These are phyloP conservation scores for Hammondia hammondi DNA, from an alignment of 169 alveolate genomes.

Conservation along the genomic window DNA sequence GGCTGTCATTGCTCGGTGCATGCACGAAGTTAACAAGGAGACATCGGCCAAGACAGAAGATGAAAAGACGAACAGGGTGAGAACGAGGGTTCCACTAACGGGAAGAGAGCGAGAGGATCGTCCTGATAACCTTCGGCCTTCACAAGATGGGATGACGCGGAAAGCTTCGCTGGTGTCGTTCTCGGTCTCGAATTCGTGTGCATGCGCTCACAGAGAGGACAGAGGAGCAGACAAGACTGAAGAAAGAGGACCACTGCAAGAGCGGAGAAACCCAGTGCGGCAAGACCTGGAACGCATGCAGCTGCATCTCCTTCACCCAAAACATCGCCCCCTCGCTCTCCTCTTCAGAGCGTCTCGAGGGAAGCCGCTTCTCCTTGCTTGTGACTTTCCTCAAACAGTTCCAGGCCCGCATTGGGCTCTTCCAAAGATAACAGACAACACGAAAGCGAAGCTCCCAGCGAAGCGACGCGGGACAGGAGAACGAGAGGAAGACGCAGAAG, in stretches of 20 bases:
- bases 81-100: too few relatives aligned
- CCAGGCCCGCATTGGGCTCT: too few relatives aligned
- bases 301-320: background rate
- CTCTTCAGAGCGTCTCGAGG: background rate
- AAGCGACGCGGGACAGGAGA: background rate
- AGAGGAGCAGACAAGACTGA: background rate
- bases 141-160: too few relatives aligned
- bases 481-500: background rate
- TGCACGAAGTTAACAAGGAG: background rate
- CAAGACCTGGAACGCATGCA: background rate
- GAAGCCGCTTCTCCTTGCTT: background rate
- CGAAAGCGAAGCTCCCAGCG: background rate
- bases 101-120: too few relatives aligned
- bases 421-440: too few relatives aligned
- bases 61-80: background rate
- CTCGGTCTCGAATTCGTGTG: too few relatives aligned
- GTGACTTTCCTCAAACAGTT: background rate
- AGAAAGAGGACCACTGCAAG: background rate
- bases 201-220: too few relatives aligned
- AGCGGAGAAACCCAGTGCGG: background rate
- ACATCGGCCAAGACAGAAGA: background rate
- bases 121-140: too few relatives aligned
- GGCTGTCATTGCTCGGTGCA: background rate
- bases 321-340: slow-evolving; percentile 14
- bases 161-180: too few relatives aligned